These are phyloP conservation scores for Candida nonsorbophila DNA, from an alignment of 805 yeast species.

Conservation along the genomic window DNA sequence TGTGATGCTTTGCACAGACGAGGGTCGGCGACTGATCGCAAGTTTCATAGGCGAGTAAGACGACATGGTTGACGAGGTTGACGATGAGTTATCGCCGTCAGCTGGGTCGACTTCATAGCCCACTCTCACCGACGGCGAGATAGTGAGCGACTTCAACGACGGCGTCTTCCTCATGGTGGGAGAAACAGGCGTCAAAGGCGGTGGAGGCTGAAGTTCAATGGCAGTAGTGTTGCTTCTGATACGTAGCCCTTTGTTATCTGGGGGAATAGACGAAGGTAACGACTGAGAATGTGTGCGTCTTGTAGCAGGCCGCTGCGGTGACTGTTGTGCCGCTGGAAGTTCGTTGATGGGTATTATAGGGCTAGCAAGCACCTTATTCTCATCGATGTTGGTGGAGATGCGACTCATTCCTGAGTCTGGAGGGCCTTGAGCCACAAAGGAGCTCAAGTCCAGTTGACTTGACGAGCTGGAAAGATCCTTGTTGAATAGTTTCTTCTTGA, in stretches of 20 bases:
- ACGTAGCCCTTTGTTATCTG: conserved; percentile 4
- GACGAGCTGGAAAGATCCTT: background rate
- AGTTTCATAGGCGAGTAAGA: conserved; percentile 9
- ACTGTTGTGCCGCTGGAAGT: too few species aligned
- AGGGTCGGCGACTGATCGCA: conserved; percentile 1
- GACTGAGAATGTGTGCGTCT: conserved; percentile 30
- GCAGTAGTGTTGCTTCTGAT: conserved; percentile 9
- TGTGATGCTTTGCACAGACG: background rate
- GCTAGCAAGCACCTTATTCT: conserved; percentile 24
- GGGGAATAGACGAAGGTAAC: conserved; percentile 14
- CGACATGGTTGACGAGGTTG: conserved; percentile 3
- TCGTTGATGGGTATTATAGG: conserved; percentile 27
- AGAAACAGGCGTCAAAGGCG: conserved; percentile 9
- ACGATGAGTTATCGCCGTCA: conserved; percentile 6
- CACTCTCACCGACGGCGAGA: conserved; percentile 27
- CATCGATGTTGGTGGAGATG: too few species aligned
- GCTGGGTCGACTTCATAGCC: conserved; percentile 6
- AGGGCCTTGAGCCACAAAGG: too few species aligned
- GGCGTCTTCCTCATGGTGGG: conserved; percentile 18
- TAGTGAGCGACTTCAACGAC: conserved; percentile 33
- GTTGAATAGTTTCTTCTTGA: conserved; percentile 16
- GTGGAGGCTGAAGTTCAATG: too few species aligned
- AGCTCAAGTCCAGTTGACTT: background rate
- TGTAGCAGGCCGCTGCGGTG: conserved; percentile 1
- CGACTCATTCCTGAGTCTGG: too few species aligned